Base-by-base conservation (phyloP, 176 grass and related monocot species). In the Oryza nivara region DNA sequence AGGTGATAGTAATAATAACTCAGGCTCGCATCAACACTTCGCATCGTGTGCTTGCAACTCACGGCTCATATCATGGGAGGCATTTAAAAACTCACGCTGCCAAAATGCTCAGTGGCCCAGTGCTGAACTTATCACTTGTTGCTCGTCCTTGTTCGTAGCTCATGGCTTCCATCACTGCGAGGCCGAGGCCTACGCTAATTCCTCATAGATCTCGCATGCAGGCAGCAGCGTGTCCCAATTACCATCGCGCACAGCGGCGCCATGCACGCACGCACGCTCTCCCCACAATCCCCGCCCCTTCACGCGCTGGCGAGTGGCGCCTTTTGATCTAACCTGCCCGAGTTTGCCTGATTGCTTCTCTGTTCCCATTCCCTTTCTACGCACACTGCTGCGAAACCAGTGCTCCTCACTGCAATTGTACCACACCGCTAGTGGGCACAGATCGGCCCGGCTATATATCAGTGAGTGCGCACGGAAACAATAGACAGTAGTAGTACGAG, bases 211-310 rank as follows among this genome's bases (percentile, higher is more conserved):
- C 87, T 77, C 80, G 70, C 85, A 49, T 83, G 92, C 87, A 63
- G 58, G 58, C 58, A 63, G 58, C 19, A 85, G 88, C 79, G 82
- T 84, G 90, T 88, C 38, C 86, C 91, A 80, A 81, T 76, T 83
- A 82, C 79, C 76, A 86, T 83, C 74, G 74, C 64, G 84, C 88
- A 20, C 74, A 64, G 63, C 32, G 68, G 68, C 79, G 54, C 52
- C 68, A 49, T 48, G 80, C 68, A 43, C 68, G n/a, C 81, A 34
- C 81, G 52, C 67, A 10, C 56, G 15, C 10, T 2, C 17, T 5
- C 61, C 10, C 35, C 61, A 52, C 41, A 61, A 38, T 47, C 68
- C 46, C 68, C 80, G 88, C 80, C 86, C 74, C 80, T 75, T 23
- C 88, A 16, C 74, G 38, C 9, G 20, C 20, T 32, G 58, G 28